These are phyloP conservation scores for Coemansia sp. DNA, from an alignment of 192 early-diverging fungal species.

Conservation along the genomic window DNA sequence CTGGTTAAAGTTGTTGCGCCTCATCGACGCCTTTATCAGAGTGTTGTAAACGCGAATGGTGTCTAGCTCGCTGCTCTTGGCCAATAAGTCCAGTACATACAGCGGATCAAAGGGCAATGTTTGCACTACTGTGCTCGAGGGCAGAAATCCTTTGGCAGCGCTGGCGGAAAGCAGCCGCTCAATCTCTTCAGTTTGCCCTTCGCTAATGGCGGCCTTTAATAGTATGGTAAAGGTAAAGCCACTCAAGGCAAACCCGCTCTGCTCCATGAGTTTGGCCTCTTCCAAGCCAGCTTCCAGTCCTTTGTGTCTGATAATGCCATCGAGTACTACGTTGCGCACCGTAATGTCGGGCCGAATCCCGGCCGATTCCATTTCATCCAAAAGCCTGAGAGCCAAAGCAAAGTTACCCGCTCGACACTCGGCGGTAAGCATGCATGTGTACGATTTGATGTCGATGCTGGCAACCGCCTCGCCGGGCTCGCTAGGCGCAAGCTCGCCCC, in stretches of 20 bases:
- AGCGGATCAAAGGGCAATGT: constrained; percentile 15
- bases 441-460: constrained; percentile 24
- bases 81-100: constrained; percentile 22
- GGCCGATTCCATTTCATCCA: constrained; percentile 32
- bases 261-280: constrained; percentile 31
- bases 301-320: constrained; percentile 14
- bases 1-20: constrained; percentile 26
- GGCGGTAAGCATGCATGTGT: constrained; percentile 34
- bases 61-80: constrained; percentile 5
- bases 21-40: constrained; percentile 27
- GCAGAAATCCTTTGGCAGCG: constrained; percentile 18
- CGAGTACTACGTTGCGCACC: constrained; percentile 38
- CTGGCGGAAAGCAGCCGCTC: constrained; percentile 11
- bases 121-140: constrained; percentile 18
- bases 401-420: constrained; percentile 35
- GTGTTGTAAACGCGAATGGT: constrained; percentile 37
- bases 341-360: constrained; percentile 29
- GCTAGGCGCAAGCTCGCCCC: constrained; percentile 9
- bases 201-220: constrained; percentile 15
- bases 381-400: constrained; percentile 7
- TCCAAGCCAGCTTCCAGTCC: constrained; percentile 26
- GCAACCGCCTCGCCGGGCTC: background rate
- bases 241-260: constrained; percentile 22
- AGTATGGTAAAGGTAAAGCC: constrained; percentile 29
- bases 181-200: constrained; percentile 16